Base-by-base conservation (phyloP, 495 filamentous ascomycete species). In the Diplogelasinospora grovesii region DNA sequence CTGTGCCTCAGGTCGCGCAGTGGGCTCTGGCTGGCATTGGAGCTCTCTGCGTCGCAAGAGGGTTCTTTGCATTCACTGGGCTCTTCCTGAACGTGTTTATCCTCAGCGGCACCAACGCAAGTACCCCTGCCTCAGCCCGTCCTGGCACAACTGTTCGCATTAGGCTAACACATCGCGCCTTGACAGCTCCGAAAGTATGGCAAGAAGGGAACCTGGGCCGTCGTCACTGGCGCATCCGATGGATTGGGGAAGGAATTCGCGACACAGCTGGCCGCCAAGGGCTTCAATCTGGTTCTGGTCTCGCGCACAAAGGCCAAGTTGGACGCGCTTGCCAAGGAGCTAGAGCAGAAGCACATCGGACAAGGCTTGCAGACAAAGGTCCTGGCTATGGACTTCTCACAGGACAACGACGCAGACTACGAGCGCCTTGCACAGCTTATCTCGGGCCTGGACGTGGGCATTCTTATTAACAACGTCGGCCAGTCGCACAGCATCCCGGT, bases 221-320 rank as follows among this genome's bases (percentile, higher is more conserved):
- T 99, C 30, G 75, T 99, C 15, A 97, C 93, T 32, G 93, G 93
- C 49, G 92, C 93, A 41, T 95, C 88, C 9, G 92, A 97, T 68
- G 93, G 93, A 47, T 78, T 99, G 39, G 93, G 93, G 54, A 96
- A 95, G 69, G 92, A 97, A 71, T 99, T 85, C 57, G 85, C 90
- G 32, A 69, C 84, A 41, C 88, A 95, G 58, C 79, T 97, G 40
- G 88, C 92, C n/a, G 67, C 71, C 24, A 85, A 88, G 55, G 89
- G 89, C 48, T 97, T 89, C 77, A 96, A 95, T 64, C 61, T 95
- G 39, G 63, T 97, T 22, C 85, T 99, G 41, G 79, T 99, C 43
- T 96, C 93, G 6, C 92, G 93, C 32, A 97, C 93, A 16, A 74
- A 82, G 48, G 85, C 85, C 18, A 99, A 99, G 62, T 79, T 99